Evolutionary conservation across 768 basidiomycete genomes (phyloP).

Genomic region (Tephrocybe sp.): DNA sequence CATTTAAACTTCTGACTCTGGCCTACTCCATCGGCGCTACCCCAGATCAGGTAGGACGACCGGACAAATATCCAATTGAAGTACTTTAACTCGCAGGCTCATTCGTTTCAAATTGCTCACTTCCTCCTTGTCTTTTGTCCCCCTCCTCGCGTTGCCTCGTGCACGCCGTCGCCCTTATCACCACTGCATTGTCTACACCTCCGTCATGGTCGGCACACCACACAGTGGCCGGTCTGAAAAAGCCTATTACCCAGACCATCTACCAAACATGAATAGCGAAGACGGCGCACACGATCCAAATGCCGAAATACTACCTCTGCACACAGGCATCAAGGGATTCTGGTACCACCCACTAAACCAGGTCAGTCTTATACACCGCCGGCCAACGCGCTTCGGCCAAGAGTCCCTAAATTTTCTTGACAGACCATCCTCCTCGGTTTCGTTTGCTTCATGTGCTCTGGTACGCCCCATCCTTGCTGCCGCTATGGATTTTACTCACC

Average conservation of each 20-base stretch:
- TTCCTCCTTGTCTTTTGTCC: neutral
- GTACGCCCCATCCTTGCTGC: conserved; percentile 29
- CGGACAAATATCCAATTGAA: conserved; percentile 14
- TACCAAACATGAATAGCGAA: conserved; percentile 21
- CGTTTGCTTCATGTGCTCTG: conserved; percentile 49
- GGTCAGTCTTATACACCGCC: conserved; percentile 19
- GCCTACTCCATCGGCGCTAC: conserved; percentile 3
- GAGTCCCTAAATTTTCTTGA: neutral
- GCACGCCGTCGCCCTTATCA: neutral
- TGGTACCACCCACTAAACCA: conserved; percentile 56
- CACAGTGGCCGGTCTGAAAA: conserved; percentile 18
- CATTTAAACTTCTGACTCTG: conserved; percentile 16
- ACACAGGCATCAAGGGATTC: conserved; percentile 43
- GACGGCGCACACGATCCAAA: conserved; percentile 17
- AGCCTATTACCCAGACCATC: conserved; percentile 12
- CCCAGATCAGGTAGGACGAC: conserved; percentile 15
- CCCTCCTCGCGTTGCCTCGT: conserved; percentile 1
- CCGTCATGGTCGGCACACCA: conserved; percentile 6
- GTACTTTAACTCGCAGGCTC: conserved; percentile 14
- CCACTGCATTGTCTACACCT: neutral
- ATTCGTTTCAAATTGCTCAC: too few relatives aligned
- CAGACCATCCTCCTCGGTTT: conserved; percentile 52
- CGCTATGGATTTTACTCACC: neutral
- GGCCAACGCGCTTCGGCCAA: neutral
- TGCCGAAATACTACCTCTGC: conserved; percentile 17